phyloP scores from a whole-genome alignment of 805 yeast genomes.

The Candida xiaguanensis region DNA sequence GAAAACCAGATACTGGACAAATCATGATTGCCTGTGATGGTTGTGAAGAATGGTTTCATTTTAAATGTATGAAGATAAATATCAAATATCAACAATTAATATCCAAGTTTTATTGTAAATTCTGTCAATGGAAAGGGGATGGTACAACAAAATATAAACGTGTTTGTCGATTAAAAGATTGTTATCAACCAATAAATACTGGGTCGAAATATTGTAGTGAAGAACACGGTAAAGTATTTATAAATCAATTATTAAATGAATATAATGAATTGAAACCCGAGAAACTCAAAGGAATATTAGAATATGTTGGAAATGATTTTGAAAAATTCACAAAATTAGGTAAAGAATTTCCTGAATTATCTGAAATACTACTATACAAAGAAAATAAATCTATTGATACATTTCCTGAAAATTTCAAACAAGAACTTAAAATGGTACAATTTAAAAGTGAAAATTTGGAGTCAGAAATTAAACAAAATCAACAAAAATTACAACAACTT shows the following conservation, averaged over 20 bases:
- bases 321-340: conserved; percentile 25
- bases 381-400: conserved; percentile 10
- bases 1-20: conserved; percentile 72
- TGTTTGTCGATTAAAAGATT: conserved; percentile 61
- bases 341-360: conserved; percentile 41
- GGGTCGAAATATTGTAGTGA: conserved; percentile 70
- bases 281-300: conserved; percentile 23
- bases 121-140: conserved; percentile 54
- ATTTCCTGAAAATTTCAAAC: conserved; percentile 10
- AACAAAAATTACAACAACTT: conserved; percentile 20
- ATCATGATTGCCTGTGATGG: conserved; percentile 94
- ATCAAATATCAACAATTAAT: conserved; percentile 51
- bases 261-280: conserved; percentile 12
- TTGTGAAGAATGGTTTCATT: conserved; percentile 95
- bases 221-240: conserved; percentile 60
- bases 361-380: conserved; percentile 24
- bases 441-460: conserved; percentile 10
- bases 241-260: conserved; percentile 18
- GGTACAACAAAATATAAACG: conserved; percentile 68
- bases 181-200: conserved; percentile 51
- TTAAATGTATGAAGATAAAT: conserved; percentile 65
- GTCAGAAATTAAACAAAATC: conserved; percentile 5
- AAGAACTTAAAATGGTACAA: conserved; percentile 10
- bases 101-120: conserved; percentile 65
- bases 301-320: conserved; percentile 16